These are phyloP conservation scores for Apostasia ramifera DNA, from an alignment of 106 monocot genomes.

Conservation along the genomic window DNA sequence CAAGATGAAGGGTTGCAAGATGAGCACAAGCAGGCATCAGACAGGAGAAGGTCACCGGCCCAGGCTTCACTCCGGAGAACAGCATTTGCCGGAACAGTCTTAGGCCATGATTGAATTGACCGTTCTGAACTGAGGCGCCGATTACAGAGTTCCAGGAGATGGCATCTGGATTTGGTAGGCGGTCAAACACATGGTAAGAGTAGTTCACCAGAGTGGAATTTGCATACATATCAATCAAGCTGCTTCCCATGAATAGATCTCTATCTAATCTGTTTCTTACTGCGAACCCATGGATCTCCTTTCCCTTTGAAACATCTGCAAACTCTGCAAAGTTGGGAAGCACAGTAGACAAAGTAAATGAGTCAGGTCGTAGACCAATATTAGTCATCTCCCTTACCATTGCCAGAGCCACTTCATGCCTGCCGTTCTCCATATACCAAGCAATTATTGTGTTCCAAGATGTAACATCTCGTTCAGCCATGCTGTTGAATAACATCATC, in stretches of 20 bases:
- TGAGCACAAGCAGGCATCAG: constrained; percentile 76
- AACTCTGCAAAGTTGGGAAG: constrained; percentile 73
- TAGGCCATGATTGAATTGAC: constrained; percentile 60
- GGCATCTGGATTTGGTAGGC: constrained; percentile 31
- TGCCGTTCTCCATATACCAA: constrained; percentile 38
- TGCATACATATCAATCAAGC: constrained; percentile 88
- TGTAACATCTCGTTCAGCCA: constrained; percentile 58
- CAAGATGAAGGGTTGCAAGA: constrained; percentile 54
- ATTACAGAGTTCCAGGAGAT: constrained; percentile 80
- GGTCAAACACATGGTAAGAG: constrained; percentile 39
- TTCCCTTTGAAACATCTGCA: constrained; percentile 43
- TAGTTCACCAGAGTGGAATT: constrained; percentile 53
- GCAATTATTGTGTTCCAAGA: constrained; percentile 82
- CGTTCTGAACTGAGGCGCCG: constrained; percentile 78
- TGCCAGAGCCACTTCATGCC: constrained; percentile 41
- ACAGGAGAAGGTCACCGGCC: constrained; percentile 56
- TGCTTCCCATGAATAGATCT: constrained; percentile 66
- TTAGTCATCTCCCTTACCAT: constrained; percentile 57
- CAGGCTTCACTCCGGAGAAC: constrained; percentile 28
- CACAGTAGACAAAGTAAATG: constrained; percentile 66
- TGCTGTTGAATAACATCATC: constrained; percentile 53
- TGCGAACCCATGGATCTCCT: constrained; percentile 66
- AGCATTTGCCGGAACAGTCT: constrained; percentile 59
- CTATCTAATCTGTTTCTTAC: constrained; percentile 32
- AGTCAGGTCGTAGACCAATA: constrained; percentile 48